Base-by-base conservation (phyloP, 306 rosid genomes). In the Pachyrhizus erosus region DNA sequence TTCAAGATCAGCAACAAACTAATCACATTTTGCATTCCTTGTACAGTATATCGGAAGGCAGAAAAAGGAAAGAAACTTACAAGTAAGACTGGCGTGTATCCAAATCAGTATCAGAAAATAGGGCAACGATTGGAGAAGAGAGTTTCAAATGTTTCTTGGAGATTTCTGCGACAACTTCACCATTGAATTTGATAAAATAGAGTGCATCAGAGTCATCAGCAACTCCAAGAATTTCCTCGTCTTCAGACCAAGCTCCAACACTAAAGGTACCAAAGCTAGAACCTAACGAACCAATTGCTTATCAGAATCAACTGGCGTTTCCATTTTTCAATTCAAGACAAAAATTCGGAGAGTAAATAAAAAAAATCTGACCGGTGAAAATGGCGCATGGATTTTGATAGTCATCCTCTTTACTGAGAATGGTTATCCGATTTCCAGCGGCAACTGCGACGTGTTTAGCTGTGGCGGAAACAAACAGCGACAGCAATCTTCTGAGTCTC, bases 391-490 rank as follows among this genome's bases (percentile, higher is more conserved):
- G 91, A 79, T 87, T 86, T 3, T 75, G 83, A 88, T 89, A 96
- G 70, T 92, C 92, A 76, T 92, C 97, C 82, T 90, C 90, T 85
- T 92, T 89, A 66, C 81, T 89, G 71, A 96, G 78, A 89, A 93
- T 84, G 24, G 97, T 93, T 76, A 96, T 88, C 70, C 87, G 97
- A 86, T 93, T 93, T 70, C 97, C 97, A 31, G 93, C 82, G n/a
- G 90, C 98, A 78, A 96, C 96, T 27, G 98, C 99, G 39, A 93
- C 97, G 60, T 83, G 84, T 76, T 93, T 93, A 13, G 94, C 97
- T 0, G 88, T 87, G 2, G 89, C 89, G 13, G 97, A 96, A 79
- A 92, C 85, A 71, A 93, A 92, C 70, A 93, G 83, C 23, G 97
- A 92, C 15, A 90, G 77, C 80, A 87, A 85, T 79, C 76, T 90